Conservation (phyloP, 768 basidiomycete genomes). For the Boletus coccyginus region DNA sequence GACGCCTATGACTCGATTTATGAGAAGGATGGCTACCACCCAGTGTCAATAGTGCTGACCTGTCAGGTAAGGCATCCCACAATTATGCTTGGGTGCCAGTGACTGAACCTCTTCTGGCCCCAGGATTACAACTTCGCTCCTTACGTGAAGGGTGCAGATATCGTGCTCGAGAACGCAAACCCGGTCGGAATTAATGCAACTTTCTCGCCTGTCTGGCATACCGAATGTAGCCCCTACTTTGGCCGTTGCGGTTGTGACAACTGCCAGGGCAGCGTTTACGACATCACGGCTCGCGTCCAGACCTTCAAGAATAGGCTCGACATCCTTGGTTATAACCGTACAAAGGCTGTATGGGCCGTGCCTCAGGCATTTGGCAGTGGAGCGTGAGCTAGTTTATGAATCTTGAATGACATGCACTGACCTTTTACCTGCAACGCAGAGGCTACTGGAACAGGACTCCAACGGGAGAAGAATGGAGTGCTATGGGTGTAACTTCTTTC, state of each 20-base stretch:
- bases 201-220: slow-evolving; percentile 57
- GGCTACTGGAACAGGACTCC: slow-evolving; percentile 28
- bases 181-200: slow-evolving; percentile 57
- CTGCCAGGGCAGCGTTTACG: slow-evolving; percentile 63
- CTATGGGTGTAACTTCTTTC: slow-evolving; percentile 23
- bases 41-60: slow-evolving; percentile 53
- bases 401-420: neutral
- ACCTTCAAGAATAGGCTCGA: slow-evolving; percentile 57
- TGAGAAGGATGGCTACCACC: slow-evolving; percentile 55
- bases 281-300: slow-evolving; percentile 65
- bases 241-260: slow-evolving; percentile 75
- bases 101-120: neutral
- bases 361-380: slow-evolving; percentile 70
- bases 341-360: slow-evolving; percentile 71
- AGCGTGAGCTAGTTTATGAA: slow-evolving; percentile 19
- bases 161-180: slow-evolving; percentile 51
- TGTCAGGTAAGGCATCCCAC: slow-evolving; percentile 31
- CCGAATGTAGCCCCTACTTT: slow-evolving; percentile 58
- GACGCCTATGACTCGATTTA: slow-evolving; percentile 46
- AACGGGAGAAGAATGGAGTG: slow-evolving; percentile 27
- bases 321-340: slow-evolving; percentile 56
- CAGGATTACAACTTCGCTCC: slow-evolving; percentile 61
- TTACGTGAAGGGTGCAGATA: slow-evolving; percentile 62
- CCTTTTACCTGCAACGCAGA: slow-evolving; percentile 1
- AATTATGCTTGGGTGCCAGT: fast-evolving